Conservation (phyloP, 768 basidiomycete species). For the Melanogaster broomeanus region DNA sequence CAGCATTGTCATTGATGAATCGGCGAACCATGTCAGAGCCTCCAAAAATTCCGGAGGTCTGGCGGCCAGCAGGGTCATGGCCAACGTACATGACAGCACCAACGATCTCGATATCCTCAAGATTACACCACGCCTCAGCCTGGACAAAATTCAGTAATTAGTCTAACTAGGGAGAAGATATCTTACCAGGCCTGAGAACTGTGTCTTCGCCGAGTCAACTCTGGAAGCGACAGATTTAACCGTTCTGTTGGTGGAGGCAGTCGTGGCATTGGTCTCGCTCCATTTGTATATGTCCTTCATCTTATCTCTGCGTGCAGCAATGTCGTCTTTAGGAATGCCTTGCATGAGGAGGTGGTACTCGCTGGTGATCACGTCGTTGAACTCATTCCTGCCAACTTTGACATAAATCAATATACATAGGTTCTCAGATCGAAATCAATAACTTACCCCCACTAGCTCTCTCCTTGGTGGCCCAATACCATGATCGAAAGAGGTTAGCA, state of each 20-base stretch:
- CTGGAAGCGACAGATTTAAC: no score
- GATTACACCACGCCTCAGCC: background rate
- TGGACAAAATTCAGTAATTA: background rate
- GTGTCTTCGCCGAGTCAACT: no score
- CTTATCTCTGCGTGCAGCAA: background rate
- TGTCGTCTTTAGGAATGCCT: background rate
- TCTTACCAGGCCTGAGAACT: background rate
- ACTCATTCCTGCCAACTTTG: no score
- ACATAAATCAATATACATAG: no score
- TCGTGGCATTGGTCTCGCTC: background rate
- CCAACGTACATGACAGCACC: background rate
- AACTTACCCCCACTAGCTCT: background rate
- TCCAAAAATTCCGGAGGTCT: background rate
- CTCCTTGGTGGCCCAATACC: background rate
- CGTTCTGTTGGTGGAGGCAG: background rate
- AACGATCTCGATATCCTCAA: background rate
- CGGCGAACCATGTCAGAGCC: background rate
- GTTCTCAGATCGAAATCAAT: background rate
- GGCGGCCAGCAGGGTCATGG: background rate
- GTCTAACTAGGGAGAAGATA: no score
- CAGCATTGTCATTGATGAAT: background rate
- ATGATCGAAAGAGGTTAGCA: background rate
- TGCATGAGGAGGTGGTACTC: background rate
- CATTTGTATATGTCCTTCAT: background rate
- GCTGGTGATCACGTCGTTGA: background rate